Conservation (phyloP, 1,284 basidiomycete species). For the Trichosporon asahii region DNA sequence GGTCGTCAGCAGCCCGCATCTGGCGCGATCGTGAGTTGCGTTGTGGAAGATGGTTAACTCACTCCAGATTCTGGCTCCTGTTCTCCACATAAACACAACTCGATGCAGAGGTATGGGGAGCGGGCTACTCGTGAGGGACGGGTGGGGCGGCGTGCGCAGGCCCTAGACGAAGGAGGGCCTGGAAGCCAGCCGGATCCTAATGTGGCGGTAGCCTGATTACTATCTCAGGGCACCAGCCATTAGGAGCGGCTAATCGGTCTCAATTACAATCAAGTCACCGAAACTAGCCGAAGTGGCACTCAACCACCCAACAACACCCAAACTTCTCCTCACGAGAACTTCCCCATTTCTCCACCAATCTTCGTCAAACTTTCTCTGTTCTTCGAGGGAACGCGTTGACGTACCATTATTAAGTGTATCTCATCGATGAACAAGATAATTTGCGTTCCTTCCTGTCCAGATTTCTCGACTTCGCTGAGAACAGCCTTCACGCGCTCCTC, state of each 20-base stretch:
- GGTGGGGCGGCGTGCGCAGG: neutral
- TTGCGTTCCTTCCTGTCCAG: constrained; percentile 72
- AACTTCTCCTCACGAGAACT: neutral
- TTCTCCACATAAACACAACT: too few relatives aligned
- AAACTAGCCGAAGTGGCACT: neutral
- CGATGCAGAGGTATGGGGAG: neutral
- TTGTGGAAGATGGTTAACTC: neutral
- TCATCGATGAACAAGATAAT: constrained; percentile 97
- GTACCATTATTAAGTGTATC: constrained; percentile 80
- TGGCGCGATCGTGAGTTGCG: constrained; percentile 79
- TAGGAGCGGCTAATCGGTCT: neutral
- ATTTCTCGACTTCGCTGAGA: constrained; percentile 85
- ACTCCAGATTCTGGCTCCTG: constrained; percentile 48
- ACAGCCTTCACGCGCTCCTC: constrained; percentile 95
- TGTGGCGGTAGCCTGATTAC: neutral
- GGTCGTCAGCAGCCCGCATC: constrained; percentile 94
- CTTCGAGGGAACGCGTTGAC: neutral
- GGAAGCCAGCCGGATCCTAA: neutral
- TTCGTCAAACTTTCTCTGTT: constrained; percentile 53
- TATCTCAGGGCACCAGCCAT: neutral
- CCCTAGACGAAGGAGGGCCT: neutral
- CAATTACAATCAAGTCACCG: neutral
- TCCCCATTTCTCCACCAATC: neutral
- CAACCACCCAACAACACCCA: neutral
- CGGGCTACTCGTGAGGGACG: neutral